A percentile compares a stretch with the other conserved stretches of the same genome.
Evolutionary conservation across 352 stramenopile species (phyloP).

Genomic region (Pythium aphanidermatum): DNA sequence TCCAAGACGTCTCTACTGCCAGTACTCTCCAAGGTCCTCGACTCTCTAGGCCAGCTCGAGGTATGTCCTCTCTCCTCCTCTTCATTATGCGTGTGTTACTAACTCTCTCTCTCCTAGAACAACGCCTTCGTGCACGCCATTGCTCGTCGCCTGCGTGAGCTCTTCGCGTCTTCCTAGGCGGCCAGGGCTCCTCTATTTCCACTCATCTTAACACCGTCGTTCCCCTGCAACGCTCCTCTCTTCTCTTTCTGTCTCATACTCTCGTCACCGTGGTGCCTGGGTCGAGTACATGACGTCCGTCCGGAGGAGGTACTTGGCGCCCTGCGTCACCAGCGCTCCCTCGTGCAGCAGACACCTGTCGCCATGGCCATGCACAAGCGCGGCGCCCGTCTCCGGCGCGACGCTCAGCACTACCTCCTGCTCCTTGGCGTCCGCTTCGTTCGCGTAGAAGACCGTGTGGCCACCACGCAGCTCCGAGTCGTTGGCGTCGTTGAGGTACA

Average conservation of each 20-base stretch:
- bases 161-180: conserved; percentile 23
- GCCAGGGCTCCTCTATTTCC: too few relatives aligned
- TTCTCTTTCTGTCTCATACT: conserved; percentile 11
- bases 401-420: conserved; percentile 51
- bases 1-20: conserved; percentile 35
- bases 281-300: conserved; percentile 79
- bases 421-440: conserved; percentile 33
- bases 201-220: too few relatives aligned
- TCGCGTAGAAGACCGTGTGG: conserved; percentile 68
- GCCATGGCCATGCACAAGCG: conserved; percentile 66
- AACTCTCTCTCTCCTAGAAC: conserved; percentile 24
- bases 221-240: too few relatives aligned
- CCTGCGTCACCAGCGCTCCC: conserved; percentile 48
- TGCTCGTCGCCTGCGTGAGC: conserved; percentile 57
- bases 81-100: conserved; percentile 1
- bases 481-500: conserved; percentile 71
- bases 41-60: conserved; percentile 55
- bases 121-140: conserved; percentile 69
- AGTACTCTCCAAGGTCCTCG: conserved; percentile 63
- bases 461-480: conserved; percentile 70
- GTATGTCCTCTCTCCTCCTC: conserved; percentile 23
- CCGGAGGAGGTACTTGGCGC: conserved; percentile 68
- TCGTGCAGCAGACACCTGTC: conserved; percentile 76
- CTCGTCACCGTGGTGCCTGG: conserved; percentile 9
- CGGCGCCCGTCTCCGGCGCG: conserved; percentile 53